Base-by-base conservation (phyloP, 345 rosid genomes). In the Syzygium grande region DNA sequence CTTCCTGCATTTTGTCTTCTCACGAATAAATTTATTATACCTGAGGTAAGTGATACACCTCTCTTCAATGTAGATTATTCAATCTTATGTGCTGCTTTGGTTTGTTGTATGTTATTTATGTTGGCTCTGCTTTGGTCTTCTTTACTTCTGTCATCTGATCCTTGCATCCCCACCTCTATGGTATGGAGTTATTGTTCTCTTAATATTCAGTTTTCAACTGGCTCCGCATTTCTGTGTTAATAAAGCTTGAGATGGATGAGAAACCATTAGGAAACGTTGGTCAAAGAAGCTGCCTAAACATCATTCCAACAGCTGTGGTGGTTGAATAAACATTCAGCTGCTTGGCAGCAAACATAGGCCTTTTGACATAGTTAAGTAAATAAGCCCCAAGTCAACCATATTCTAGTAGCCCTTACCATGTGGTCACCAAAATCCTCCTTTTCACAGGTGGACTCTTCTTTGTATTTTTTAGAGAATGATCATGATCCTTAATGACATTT, bases 1-100 rank as follows among this genome's bases (percentile, higher is more conserved):
- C 99, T 98, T 90, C 99, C 99, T 2, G 99, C 99, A 3, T 94
- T 98, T 88, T 98, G 99, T 89, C 99, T 98, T 91, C 95, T 98
- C 90, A 98, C 99, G 0, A 93, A 92, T 65, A 98, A 96, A 88
- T 98, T 98, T 87, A 98, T 98, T 89, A 98, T 98, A 87, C 99
- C 99, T 1, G 99, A 98, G 99, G 99, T 94, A 87, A 58, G 91
- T 88, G 52, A 84, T 83, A 65, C 30, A 4, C 49, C 46, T 49
- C 78, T 41, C 85, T 54, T 73, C 77, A 53, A 5, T 65, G 27
- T 25, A 49, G 12, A 58, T 54, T 58, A n/a, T 59, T 65, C 21
- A 34, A 54, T 83, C 52, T 54, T 22, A 41, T 53, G 41, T n/a
- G 22, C 63, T 58, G 63, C 63, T 73, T 73, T 84, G 23, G 11